Evolutionary conservation across 768 basidiomycete genomes (phyloP), one percentile per base, ranked within the genome.

Genomic region (Leucosporidium creatinivorum): DNA sequence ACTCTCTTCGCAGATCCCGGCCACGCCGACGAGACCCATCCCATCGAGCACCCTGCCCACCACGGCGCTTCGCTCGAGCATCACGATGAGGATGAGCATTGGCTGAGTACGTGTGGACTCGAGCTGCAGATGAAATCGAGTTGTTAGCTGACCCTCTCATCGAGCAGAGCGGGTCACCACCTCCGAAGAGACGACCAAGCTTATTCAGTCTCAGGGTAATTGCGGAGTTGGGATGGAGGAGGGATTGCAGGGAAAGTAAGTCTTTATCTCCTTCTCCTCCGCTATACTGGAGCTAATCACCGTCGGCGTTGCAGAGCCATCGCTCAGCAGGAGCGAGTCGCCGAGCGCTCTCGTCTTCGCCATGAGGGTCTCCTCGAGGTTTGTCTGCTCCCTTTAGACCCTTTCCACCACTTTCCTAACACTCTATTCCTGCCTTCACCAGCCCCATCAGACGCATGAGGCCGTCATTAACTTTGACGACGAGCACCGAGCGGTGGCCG

Each of bases 31-130:
- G 55, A 56, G n/a, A 56, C 23, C 10, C n/a, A 56, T 23, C 55
- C 55, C 26, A 56, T 56, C 55, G 55, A 56, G 55, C 55, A 56
- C 28, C 55, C 55, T 4, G 55, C 55, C 3, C 55, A 56, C 55
- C 55, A 56, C 55, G 55, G 55, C n/a, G 55, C 55, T 19, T 56
- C 55, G 2, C 28, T 56, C 19, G 55, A 56, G 55, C 28, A 25
- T 28, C 55, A 56, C 28, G 30, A 56, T 21, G n/a, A 23, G 18
- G n/a, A 23, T 19, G 55, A 56, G 25, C 10, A 28, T 9, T 18
- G 23, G 25, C 28, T 56, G 6, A 51, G 50, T 51, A 13, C 17
- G 50, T n/a, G 3, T 8, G 25, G 3, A 13, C 5, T 51, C 21
- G 25, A 51, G 49, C 19, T 26, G 50, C 17, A 18, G 21, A 8